Base-by-base conservation (phyloP, 805 yeast genomes). In the Cyberlindnera maclurae region DNA sequence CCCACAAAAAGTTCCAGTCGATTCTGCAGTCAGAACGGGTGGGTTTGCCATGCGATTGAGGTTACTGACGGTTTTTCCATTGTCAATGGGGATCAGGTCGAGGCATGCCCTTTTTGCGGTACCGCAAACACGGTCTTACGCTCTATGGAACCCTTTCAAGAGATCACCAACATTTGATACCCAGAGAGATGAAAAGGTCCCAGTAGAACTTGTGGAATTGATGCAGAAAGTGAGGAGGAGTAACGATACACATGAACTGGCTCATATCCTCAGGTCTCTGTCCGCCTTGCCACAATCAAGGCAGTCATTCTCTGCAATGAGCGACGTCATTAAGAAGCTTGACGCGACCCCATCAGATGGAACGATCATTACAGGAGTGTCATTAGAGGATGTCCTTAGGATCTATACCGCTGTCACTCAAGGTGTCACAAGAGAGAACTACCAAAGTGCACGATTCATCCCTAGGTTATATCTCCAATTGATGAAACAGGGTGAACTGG, bases 401-500 rank as follows among this genome's bases (percentile, higher is more conserved):
- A 26, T 52, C 11, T 50, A 35, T 29, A 11, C 15, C 2, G 35
- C 37, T 15, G 50, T 47, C 18, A 28, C 45, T 20, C 36, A 28
- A 3, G 15, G 34, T 13, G 32, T 49, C 20, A 35, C 44, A 3
- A 37, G 17, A 9, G 45, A 44, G 8, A 52, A 49, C 36, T 52
- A 44, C 37, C 34, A 42, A 18, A 37, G 50, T 15, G 57, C 57
- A 1, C 38, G 55, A 13, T 52, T 52, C 27, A 34, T 52, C 4
- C 57, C 57, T 3, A 24, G 53, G 4, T n/a, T 52, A 13, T 52
- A 50, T 36, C 38, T 52, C 1, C 46, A 47, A n/a, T 35, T 50
- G 29, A 26, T 49, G n/a, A 36, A 37, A 12, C 15, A 31, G 7
- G 43, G 41, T 1, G 27, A 35, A 12, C 26, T 13, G 0, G 4